Base-by-base conservation (phyloP, 1,284 basidiomycete genomes). In the Thelephora terrestris region DNA sequence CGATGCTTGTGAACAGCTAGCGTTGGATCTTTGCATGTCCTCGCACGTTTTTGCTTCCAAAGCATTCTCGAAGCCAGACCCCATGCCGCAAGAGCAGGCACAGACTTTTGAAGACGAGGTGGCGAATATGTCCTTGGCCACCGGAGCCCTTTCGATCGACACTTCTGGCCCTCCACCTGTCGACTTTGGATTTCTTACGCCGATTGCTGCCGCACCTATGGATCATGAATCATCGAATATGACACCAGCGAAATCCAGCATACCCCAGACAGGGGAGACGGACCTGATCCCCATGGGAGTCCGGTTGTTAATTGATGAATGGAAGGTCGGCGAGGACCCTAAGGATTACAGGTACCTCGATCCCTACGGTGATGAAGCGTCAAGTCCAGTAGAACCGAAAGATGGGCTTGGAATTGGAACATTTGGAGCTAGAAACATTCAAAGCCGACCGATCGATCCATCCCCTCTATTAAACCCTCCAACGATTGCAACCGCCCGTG, bases 241-340 rank as follows among this genome's bases (percentile, higher is more conserved):
- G 37, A 18, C 43, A 7, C 10, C 20, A 3, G 42, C 45, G 14
- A 47, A 44, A 21, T 10, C 39, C 2, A 42, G 34, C 7, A 50
- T 29, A 16, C 7, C 42, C 12, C 16, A 47, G 7, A 47, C 42
- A 21, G 36, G 21, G 1, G 51, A 57, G 36, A 42, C 34, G 21
- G 56, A 47, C 52, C 55, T 27, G 38, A 60, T 60, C 45, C 73
- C 78, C 0, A 64, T 72, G 4, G 79, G 80, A 3, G 76, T 81
- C 6, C 71, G 79, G 29, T 66, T 80, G 12, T 66, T 88, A 34
- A 62, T 88, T 47, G 71, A 74, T 48, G 81, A 83, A 45, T 88
- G 85, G 85, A 69, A 75, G 45, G 51, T 76, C 21, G 78, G 79
- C 12, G 56, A 65, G 3, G 67, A 79, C 60, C 74, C 76, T 1